These are phyloP conservation scores for Lactarius sanguifluus DNA, from an alignment of 768 basidiomycete genomes.

Conservation along the genomic window DNA sequence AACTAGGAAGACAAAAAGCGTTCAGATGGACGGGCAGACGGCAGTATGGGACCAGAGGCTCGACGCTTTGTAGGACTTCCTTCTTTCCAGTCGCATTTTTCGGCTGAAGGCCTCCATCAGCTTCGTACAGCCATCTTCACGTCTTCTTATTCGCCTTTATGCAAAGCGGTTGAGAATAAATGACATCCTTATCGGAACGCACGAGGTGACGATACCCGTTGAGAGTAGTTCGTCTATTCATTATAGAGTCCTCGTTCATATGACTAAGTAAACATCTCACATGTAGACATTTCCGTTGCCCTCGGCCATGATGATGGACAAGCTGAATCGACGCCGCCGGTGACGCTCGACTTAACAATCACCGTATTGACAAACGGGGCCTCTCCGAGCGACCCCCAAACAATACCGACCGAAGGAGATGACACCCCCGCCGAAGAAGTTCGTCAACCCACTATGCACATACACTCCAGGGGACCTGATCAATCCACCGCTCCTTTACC, in stretches of 20 bases:
- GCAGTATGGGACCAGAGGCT: not conserved
- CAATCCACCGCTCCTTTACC: not conserved
- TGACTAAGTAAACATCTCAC: not conserved
- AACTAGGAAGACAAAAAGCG: not conserved
- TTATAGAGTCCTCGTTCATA: not conserved
- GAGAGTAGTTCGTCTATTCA: not conserved
- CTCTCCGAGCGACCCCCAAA: not conserved
- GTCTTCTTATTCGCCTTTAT: not conserved
- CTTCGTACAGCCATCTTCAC: not conserved
- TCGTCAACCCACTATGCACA: not conserved
- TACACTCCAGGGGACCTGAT: not conserved
- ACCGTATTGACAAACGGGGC: not conserved
- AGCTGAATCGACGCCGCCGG: not conserved
- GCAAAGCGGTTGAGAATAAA: not conserved
- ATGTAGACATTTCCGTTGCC: not conserved
- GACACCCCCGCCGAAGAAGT: not conserved
- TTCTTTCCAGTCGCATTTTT: not conserved
- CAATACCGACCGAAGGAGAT: not conserved
- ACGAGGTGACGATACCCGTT: not conserved
- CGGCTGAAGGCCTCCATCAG: not conserved
- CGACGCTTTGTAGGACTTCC: not conserved
- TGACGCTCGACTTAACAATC: not conserved
- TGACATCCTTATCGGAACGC: not conserved
- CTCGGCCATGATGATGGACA: not conserved
- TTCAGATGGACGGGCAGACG: not conserved